Conservation (phyloP, 441 rosid genomes). For the Kokia cookei region DNA sequence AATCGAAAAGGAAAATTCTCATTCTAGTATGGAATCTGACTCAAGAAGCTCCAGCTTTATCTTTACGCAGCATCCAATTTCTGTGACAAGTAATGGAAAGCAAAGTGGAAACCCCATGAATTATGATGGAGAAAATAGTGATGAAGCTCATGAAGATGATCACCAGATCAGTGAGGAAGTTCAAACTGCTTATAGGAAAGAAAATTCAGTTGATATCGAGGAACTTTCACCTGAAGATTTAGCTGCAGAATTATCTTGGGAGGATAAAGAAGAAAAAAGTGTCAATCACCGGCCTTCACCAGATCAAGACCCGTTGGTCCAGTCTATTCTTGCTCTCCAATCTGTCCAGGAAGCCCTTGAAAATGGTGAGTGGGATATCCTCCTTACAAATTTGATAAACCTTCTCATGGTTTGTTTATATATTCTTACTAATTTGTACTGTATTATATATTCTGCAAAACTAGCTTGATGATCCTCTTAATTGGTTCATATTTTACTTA, state of each 20-base stretch:
- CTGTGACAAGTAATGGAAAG: conserved; percentile 48
- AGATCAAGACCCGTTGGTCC: conserved; percentile 44
- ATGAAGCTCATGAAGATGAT: conserved; percentile 40
- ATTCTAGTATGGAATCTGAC: conserved; percentile 87
- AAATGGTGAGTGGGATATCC: conserved; percentile 40
- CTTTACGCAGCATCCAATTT: conserved; percentile 61
- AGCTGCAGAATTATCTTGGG: conserved; percentile 46
- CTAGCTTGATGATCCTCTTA: background rate
- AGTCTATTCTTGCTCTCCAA: conserved; percentile 49
- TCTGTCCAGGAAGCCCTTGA: conserved; percentile 64
- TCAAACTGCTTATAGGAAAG: conserved; percentile 36
- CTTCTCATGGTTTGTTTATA: background rate
- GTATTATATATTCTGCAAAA: background rate
- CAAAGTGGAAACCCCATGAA: conserved; percentile 36
- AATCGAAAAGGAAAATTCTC: conserved; percentile 79
- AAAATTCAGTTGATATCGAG: conserved; percentile 32
- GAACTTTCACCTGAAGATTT: conserved; percentile 41
- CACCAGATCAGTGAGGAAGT: conserved; percentile 31
- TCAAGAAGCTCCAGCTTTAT: conserved; percentile 84
- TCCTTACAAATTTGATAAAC: conserved; percentile 8
- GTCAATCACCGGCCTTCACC: conserved; percentile 34
- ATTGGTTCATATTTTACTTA: background rate
- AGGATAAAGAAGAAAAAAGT: conserved; percentile 35
- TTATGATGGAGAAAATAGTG: conserved; percentile 51
- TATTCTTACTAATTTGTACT: background rate